These are phyloP conservation scores for Sarcocystis neurona DNA, from an alignment of 169 alveolate genomes.

Conservation along the genomic window DNA sequence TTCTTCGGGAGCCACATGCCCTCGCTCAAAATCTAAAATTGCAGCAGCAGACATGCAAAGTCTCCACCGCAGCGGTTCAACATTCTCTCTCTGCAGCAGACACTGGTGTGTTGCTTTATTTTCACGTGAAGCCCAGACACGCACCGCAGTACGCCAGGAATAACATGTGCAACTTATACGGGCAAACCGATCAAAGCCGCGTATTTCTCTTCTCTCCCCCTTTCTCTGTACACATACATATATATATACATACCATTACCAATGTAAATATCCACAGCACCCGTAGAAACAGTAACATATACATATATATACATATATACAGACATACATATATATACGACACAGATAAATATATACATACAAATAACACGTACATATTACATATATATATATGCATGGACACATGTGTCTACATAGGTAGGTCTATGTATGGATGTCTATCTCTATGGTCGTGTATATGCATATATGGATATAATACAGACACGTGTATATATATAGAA, in stretches of 20 bases:
- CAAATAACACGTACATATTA: no score
- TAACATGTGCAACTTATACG: no score
- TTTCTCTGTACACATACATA: background rate
- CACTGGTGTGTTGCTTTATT: background rate
- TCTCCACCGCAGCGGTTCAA: background rate
- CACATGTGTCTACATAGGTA: no score
- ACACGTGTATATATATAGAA: no score
- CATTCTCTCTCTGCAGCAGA: background rate
- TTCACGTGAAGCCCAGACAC: background rate
- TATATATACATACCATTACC: background rate
- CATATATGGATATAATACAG: no score
- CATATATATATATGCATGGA: no score
- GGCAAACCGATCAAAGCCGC: background rate
- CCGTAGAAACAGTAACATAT: background rate
- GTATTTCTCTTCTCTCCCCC: background rate
- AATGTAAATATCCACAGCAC: background rate
- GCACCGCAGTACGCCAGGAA: background rate
- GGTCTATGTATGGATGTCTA: no score
- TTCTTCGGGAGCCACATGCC: constrained; percentile 51
- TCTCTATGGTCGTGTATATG: no score
- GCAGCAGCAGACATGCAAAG: background rate
- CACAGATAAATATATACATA: no score
- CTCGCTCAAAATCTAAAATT: constrained; percentile 16
- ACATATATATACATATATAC: no score
- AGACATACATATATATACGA: no score